Evolutionary conservation across 2,329 filamentous ascomycete genomes (phyloP), one percentile per base, ranked within the genome.

Genomic region (Fusarium xylarioides): DNA sequence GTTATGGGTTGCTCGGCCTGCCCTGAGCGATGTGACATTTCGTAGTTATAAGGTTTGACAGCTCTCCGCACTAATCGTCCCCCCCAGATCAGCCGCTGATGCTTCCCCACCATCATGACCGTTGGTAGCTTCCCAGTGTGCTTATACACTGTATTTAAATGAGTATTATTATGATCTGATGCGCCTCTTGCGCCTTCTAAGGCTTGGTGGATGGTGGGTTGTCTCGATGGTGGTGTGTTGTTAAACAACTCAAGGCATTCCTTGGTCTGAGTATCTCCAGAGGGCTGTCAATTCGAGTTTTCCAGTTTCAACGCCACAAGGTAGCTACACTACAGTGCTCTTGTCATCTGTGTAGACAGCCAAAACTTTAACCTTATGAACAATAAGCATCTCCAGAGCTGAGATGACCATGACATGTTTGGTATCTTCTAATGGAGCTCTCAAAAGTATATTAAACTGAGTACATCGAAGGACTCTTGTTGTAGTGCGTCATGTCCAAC

Each of bases 341-440:
- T 49, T n/a, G 11, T 47, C 21, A 16, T 9, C 10, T n/a, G 4
- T 4, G 14, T 5, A 2, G 26, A 4, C 4, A 30, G 14, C 14
- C 12, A 30, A 16, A 47, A n/a, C 10, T 21, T 30, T n/a, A 47
- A 16, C 1, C 14, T 16, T 1, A 14, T 7, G 28, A 11, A 5
- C 2, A 32, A 0, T 15, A 21, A 7, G 12, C 4, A 15, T 46
- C 5, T 26, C 1, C 11, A 8, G 3, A 19, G 11, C 7, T 16
- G 11, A 30, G 11, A 34, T 23, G 4, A 14, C 4, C 5, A 23
- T 34, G n/a, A 0, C 8, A 14, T 16, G 21, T 23, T 34, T 11
- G 8, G 11, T 50, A 21, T 14, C n/a, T 6, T 15, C 0, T 5
- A 18, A 23, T 23, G n/a, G 16, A 4, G 9, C 4, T 3, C 4